A percentile compares a stretch with the other conserved stretches of the same genome.
Evolutionary conservation across 805 yeast genomes (phyloP).

Genomic region (Candida sonorensis): DNA sequence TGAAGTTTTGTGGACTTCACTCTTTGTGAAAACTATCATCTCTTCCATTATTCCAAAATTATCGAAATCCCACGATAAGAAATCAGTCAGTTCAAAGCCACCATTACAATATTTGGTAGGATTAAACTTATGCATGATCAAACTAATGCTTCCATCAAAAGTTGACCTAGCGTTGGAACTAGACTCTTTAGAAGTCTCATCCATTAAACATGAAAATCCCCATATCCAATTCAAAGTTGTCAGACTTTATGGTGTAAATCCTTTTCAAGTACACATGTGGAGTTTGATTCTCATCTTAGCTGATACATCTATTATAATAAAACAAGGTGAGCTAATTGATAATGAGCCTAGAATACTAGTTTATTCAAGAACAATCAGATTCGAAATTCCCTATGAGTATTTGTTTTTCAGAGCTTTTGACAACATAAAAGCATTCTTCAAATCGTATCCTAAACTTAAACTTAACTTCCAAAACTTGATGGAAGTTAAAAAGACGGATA

Average conservation of each 20-base stretch:
- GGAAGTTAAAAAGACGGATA: constrained; percentile 13
- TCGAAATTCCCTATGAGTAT: constrained; percentile 63
- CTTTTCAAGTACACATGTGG: constrained; percentile 22
- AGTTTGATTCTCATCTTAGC: constrained; percentile 19
- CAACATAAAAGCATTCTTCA: constrained; percentile 65
- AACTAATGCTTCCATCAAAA: constrained; percentile 21
- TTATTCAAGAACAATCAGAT: constrained; percentile 20
- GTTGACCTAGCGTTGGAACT: constrained; percentile 23
- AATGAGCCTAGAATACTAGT: constrained; percentile 10
- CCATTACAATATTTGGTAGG: constrained; percentile 13
- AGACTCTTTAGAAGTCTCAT: constrained; percentile 20
- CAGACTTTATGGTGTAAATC: constrained; percentile 24
- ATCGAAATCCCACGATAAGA: not conserved
- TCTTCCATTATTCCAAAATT: constrained; percentile 8
- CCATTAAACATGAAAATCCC: constrained; percentile 10
- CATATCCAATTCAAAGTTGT: constrained; percentile 17
- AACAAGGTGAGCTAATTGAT: constrained; percentile 1
- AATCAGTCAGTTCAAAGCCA: too few relatives aligned
- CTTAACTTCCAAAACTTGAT: constrained; percentile 20
- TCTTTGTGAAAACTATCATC: constrained; percentile 19
- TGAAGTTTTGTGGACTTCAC: constrained; percentile 26
- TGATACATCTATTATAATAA: constrained; percentile 11
- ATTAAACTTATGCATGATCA: constrained; percentile 18
- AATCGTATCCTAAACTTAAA: constrained; percentile 55
- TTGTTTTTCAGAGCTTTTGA: constrained; percentile 75